Percentiles rank a stretch among this genome's conserved stretches.
Conservation (phyloP, 371 early-diverging fungal genomes). For the Basidiobolus heterosporus region DNA sequence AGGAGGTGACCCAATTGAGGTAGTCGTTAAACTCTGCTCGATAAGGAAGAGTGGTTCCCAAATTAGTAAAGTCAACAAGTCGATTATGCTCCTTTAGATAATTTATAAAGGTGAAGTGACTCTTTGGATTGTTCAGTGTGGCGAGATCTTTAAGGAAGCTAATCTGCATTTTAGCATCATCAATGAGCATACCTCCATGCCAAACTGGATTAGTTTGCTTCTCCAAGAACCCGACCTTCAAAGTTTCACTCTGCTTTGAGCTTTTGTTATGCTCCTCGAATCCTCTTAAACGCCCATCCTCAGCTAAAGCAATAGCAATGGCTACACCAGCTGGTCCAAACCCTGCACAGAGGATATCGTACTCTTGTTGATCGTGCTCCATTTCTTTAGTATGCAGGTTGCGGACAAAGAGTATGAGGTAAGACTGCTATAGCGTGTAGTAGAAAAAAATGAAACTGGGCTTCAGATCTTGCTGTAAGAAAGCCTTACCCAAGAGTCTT, state of each 20-base stretch:
- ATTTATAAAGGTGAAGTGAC: slow-evolving; percentile 8
- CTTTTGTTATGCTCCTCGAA: no score
- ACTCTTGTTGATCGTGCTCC: no score
- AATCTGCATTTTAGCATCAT: slow-evolving; percentile 10
- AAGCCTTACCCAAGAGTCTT: no score
- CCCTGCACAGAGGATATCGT: slow-evolving; percentile 12
- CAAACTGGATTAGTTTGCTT: slow-evolving; percentile 8
- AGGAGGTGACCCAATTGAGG: slow-evolving; percentile 7
- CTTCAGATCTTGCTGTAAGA: no score
- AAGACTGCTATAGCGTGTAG: no score
- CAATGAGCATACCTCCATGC: slow-evolving; percentile 14
- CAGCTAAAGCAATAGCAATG: slow-evolving; percentile 11
- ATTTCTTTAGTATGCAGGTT: no score
- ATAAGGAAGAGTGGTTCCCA: slow-evolving; percentile 7
- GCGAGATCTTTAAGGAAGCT: slow-evolving; percentile 12
- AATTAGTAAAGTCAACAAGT: slow-evolving; percentile 7
- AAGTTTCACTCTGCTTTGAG: neutral
- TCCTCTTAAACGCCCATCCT: neutral
- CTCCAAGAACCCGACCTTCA: slow-evolving; percentile 9
- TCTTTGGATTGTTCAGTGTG: slow-evolving; percentile 9
- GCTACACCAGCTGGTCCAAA: slow-evolving; percentile 12
- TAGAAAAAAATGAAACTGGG: no score
- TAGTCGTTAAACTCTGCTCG: slow-evolving; percentile 11
- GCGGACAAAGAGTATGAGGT: no score
- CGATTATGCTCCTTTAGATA: slow-evolving; percentile 10